phyloP scores from a whole-genome alignment of 2,329 filamentous ascomycete genomes.

The Pseudocercospora vitis region DNA sequence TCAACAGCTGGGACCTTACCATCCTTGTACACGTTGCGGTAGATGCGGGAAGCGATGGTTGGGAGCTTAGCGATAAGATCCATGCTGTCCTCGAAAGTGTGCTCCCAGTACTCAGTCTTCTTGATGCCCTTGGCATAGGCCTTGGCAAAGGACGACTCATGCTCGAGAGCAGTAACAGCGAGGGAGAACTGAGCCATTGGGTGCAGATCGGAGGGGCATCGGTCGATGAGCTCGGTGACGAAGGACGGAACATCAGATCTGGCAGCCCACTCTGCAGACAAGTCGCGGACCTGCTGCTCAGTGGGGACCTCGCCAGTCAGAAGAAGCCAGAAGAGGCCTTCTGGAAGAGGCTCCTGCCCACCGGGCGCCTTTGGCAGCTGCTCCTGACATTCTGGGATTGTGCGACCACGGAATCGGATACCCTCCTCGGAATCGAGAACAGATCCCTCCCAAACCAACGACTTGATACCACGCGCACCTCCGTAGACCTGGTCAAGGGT shows the following conservation, averaged over 20 bases:
- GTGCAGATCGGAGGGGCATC: constrained; percentile 97
- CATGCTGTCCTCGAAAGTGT: constrained; percentile 99
- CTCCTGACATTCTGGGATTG: constrained; percentile 98
- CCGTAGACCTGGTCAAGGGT: constrained; percentile 99
- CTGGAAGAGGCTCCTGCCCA: constrained; percentile 93
- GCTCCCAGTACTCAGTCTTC: constrained; percentile 99
- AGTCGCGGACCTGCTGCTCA: constrained; percentile 96
- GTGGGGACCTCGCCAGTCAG: constrained; percentile 95
- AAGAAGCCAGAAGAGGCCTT: constrained; percentile 99
- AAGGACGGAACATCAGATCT: constrained; percentile 97
- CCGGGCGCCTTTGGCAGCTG: constrained; percentile 95
- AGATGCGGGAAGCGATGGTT: constrained; percentile 96
- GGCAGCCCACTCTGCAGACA: constrained; percentile 98
- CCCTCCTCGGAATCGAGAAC: constrained; percentile 98
- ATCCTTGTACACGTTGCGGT: constrained; percentile 99
- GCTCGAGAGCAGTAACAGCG: constrained; percentile 96
- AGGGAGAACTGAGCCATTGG: constrained; percentile 99
- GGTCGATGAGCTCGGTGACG: constrained; percentile 98
- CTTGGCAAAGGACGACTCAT: constrained; percentile 96
- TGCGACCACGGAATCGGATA: constrained; percentile 99
- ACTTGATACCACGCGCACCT: constrained; percentile 98
- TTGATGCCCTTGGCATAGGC: constrained; percentile 98
- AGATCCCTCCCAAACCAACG: constrained; percentile 96
- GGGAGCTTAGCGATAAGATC: constrained; percentile 99
- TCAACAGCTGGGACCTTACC: constrained; percentile 94